Conservation (phyloP, 495 filamentous ascomycete species). For the Cercophora sp. region DNA sequence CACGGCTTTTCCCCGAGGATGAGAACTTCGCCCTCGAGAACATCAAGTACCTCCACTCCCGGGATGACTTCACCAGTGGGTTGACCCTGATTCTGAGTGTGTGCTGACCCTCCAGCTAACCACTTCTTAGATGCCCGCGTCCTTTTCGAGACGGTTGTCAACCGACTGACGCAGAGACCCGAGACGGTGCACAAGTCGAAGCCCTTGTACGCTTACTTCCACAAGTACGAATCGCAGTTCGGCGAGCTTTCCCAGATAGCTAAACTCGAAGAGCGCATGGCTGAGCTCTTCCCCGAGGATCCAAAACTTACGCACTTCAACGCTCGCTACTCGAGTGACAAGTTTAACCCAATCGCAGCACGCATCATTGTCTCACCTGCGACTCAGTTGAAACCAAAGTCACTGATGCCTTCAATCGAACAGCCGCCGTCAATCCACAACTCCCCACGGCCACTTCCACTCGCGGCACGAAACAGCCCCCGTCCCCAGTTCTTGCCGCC, state of each 20-base stretch:
- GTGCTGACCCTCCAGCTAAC: conserved; percentile 12
- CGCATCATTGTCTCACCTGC: conserved; percentile 78
- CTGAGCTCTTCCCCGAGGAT: conserved; percentile 84
- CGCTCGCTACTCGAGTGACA: conserved; percentile 62
- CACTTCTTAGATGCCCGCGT: conserved; percentile 88
- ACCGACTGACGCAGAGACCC: conserved; percentile 66
- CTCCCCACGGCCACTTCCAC: conserved; percentile 41
- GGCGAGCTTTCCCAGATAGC: conserved; percentile 85
- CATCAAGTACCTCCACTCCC: conserved; percentile 84
- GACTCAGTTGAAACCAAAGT: conserved; percentile 65
- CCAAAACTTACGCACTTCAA: conserved; percentile 70
- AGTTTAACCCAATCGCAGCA: conserved; percentile 62
- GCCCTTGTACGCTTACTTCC: conserved; percentile 81
- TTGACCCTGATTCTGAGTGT: conserved; percentile 11
- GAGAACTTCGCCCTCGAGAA: conserved; percentile 90
- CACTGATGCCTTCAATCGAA: conserved; percentile 49
- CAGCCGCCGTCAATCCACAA: conserved; percentile 46
- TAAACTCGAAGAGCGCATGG: conserved; percentile 89
- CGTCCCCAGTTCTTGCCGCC: conserved; percentile 47
- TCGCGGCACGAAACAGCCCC: conserved; percentile 39
- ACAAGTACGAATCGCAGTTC: conserved; percentile 90
- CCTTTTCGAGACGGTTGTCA: conserved; percentile 89
- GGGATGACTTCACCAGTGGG: conserved; percentile 91
- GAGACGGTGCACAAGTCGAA: conserved; percentile 72
- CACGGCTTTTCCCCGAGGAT: conserved; percentile 87